Evolutionary conservation across 495 filamentous ascomycete genomes (phyloP).

Genomic region (Aspergillus ellipticus): DNA sequence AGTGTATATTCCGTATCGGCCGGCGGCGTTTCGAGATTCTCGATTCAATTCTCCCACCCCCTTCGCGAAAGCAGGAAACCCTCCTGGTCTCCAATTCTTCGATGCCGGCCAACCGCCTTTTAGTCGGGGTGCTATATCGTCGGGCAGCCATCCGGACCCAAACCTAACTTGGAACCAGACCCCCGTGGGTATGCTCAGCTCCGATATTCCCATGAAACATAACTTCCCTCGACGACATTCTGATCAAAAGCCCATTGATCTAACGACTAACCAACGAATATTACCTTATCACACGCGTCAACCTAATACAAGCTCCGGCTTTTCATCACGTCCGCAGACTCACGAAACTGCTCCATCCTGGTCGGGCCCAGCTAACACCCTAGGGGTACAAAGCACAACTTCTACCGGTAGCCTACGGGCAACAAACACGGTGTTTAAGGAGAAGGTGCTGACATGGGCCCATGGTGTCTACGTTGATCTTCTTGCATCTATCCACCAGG

Average conservation of each 20-base stretch:
- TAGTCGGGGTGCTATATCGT: constrained; percentile 23
- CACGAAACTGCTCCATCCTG: constrained; percentile 21
- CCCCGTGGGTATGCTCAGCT: constrained; percentile 22
- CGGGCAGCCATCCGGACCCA: constrained; percentile 22
- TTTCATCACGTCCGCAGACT: constrained; percentile 19
- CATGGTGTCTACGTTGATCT: constrained; percentile 87
- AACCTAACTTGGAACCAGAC: constrained; percentile 32
- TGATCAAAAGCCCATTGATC: constrained; percentile 27
- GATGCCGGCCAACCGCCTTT: constrained; percentile 30
- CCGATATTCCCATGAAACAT: constrained; percentile 29
- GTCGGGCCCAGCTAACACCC: constrained; percentile 20
- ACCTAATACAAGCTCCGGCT: constrained; percentile 14
- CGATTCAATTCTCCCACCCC: constrained; percentile 36
- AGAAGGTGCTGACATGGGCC: constrained; percentile 79
- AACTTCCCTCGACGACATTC: constrained; percentile 44
- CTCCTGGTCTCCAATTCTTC: constrained; percentile 21
- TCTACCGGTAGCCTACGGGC: constrained; percentile 19
- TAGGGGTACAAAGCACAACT: constrained; percentile 21
- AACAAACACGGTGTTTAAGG: constrained; percentile 64
- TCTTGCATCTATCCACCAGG: constrained; percentile 67
- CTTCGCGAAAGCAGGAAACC: constrained; percentile 19
- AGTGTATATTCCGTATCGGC: constrained; percentile 69
- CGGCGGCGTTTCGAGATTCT: constrained; percentile 60
- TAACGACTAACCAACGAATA: constrained; percentile 15
- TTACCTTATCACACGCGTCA: constrained; percentile 36